Conservation (phyloP, 345 rosid species). For the Ailanthus altissimus region DNA sequence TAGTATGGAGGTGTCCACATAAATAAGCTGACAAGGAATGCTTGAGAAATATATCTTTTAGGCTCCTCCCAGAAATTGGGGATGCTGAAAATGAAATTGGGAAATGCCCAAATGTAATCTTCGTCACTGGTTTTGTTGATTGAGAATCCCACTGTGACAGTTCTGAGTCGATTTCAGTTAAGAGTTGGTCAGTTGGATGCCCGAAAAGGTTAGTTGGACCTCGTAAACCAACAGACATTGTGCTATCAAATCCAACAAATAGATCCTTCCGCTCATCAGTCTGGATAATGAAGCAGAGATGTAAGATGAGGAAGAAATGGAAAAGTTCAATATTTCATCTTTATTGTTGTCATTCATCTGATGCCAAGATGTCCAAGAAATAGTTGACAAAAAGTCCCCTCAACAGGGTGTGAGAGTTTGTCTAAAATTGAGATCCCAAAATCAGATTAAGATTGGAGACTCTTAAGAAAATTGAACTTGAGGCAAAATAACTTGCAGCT, state of each 20-base stretch:
- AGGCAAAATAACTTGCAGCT: neutral
- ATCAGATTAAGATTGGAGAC: neutral
- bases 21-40: slow-evolving; percentile 82
- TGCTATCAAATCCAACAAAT: slow-evolving; percentile 88
- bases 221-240: slow-evolving; percentile 72
- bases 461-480: neutral
- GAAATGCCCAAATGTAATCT: slow-evolving; percentile 90
- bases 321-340: neutral
- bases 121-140: slow-evolving; percentile 59
- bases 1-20: slow-evolving; percentile 89
- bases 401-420: neutral
- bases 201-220: slow-evolving; percentile 98
- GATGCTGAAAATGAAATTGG: slow-evolving; percentile 82
- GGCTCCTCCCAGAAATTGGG: slow-evolving; percentile 58
- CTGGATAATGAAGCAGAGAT: slow-evolving; percentile 39
- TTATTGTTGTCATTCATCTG: neutral
- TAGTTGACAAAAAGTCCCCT: neutral
- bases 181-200: slow-evolving; percentile 82
- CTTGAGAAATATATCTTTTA: slow-evolving; percentile 76
- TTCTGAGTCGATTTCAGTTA: slow-evolving; percentile 55
- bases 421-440: neutral
- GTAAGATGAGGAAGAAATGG: slow-evolving; percentile 20
- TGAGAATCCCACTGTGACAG: slow-evolving; percentile 78
- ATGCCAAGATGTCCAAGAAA: neutral
- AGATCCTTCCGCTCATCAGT: slow-evolving; percentile 62